A percentile compares a stretch with the other conserved stretches of the same genome.
phyloP scores from a whole-genome alignment of 306 rosid species.

The Acacia acuminata region DNA sequence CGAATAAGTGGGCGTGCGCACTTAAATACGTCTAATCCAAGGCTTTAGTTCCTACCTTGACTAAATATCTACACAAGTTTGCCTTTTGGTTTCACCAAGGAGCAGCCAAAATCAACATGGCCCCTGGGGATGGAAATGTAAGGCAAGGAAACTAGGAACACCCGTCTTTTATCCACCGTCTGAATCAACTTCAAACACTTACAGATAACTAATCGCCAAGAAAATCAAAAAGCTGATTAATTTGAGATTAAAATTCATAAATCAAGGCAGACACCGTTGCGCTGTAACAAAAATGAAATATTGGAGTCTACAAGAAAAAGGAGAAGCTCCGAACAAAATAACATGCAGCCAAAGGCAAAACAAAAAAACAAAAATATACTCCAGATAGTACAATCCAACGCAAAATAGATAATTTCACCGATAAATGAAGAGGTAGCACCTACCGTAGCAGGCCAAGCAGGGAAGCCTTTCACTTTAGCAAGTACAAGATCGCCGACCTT shows the following conservation, averaged over 20 bases:
- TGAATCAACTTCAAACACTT: slow-evolving; percentile 11
- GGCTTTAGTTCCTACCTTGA: not conserved
- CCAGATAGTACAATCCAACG: not conserved
- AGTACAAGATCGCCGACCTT: slow-evolving; percentile 97
- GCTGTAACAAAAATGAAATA: slow-evolving; percentile 15
- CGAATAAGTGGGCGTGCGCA: not conserved
- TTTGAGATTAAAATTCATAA: not conserved
- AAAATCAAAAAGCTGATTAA: not conserved
- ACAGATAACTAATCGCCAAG: not conserved
- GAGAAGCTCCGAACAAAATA: not conserved
- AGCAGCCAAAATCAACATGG: not conserved
- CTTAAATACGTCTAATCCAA: not conserved
- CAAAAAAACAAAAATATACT: slow-evolving; percentile 31
- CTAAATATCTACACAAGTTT: not conserved
- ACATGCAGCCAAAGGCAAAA: slow-evolving; percentile 29
- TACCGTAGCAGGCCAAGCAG: slow-evolving; percentile 99
- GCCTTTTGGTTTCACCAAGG: slow-evolving; percentile 8
- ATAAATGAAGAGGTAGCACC: not conserved
- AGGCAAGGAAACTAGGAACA: not conserved
- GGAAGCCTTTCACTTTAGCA: slow-evolving; percentile 94
- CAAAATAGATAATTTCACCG: not conserved
- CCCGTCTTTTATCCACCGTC: not conserved
- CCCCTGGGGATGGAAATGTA: not conserved
- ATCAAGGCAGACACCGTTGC: slow-evolving; percentile 12
- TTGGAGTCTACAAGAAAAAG: not conserved